Conservation (phyloP, 2,329 filamentous ascomycete genomes). For the Mycosphaerella sp. region DNA sequence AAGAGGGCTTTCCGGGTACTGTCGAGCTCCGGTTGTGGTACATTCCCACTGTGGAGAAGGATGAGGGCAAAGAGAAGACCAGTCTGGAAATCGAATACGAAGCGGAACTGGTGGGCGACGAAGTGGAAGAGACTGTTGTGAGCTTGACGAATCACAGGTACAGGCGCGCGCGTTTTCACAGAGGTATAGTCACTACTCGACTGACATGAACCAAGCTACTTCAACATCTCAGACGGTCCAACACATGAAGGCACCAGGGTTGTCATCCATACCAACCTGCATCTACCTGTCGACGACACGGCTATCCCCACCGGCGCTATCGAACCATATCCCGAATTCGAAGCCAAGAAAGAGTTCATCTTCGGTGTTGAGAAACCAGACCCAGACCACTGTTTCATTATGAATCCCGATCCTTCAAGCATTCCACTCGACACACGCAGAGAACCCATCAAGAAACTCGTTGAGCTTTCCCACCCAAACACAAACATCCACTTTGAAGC, state of each 20-base stretch:
- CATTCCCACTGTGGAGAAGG: constrained; percentile 61
- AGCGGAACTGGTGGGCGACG: constrained; percentile 65
- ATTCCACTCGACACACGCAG: constrained; percentile 48
- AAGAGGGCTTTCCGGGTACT: constrained; percentile 84
- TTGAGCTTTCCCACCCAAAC: constrained; percentile 65
- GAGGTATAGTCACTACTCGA: constrained; percentile 3
- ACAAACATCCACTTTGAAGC: constrained; percentile 79
- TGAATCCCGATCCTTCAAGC: constrained; percentile 55
- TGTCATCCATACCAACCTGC: constrained; percentile 52
- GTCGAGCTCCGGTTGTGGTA: constrained; percentile 75
- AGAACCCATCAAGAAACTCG: constrained; percentile 59
- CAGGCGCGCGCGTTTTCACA: not conserved
- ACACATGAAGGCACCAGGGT: constrained; percentile 59
- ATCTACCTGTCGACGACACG: constrained; percentile 66
- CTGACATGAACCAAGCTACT: constrained; percentile 46
- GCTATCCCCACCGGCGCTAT: constrained; percentile 70
- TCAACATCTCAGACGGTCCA: constrained; percentile 58
- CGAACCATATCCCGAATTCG: constrained; percentile 57
- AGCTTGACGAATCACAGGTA: constrained; percentile 95
- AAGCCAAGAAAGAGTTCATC: constrained; percentile 61
- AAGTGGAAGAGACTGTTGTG: constrained; percentile 81
- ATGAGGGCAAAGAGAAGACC: constrained; percentile 56
- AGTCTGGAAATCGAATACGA: constrained; percentile 85
- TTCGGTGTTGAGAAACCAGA: constrained; percentile 65
- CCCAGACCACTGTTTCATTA: constrained; percentile 86